A percentile compares a stretch with the other conserved stretches of the same genome.
These are phyloP conservation scores for Verticillium zaregamsianum DNA, from an alignment of 2,329 filamentous ascomycete genomes.

Conservation along the genomic window DNA sequence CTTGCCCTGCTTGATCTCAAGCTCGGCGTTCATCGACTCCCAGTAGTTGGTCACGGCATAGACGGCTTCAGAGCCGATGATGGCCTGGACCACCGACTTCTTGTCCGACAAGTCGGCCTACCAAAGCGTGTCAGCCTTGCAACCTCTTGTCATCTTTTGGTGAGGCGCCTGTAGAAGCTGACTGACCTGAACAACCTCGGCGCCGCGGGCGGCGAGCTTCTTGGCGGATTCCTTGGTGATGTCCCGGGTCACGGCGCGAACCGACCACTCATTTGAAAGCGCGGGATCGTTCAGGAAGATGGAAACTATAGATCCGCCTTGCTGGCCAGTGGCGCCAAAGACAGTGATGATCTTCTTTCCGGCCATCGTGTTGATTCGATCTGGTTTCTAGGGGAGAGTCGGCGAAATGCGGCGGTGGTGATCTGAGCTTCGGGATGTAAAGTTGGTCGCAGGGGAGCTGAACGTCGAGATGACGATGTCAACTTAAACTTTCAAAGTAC, in stretches of 20 bases:
- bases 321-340: slow-evolving; percentile 56
- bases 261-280: slow-evolving; percentile 39
- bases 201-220: slow-evolving; percentile 37
- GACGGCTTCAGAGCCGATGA: slow-evolving; percentile 24
- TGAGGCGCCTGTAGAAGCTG: neutral
- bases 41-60: slow-evolving; percentile 34
- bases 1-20: slow-evolving; percentile 38
- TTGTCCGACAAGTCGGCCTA: neutral
- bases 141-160: neutral
- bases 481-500: no score
- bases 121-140: neutral
- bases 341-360: slow-evolving; percentile 44
- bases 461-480: no score
- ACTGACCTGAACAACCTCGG: slow-evolving; percentile 41
- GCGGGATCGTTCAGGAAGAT: slow-evolving; percentile 30
- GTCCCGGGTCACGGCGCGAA: slow-evolving; percentile 54
- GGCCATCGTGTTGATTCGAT: slow-evolving; percentile 3
- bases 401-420: no score
- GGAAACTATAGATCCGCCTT: slow-evolving; percentile 53
- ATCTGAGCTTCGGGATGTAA: no score
- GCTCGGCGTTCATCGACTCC: slow-evolving; percentile 26
- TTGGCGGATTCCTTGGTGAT: slow-evolving; percentile 36
- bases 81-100: slow-evolving; percentile 15
- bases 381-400: no score
- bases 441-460: no score